Conservation (phyloP, 192 early-diverging fungal genomes). For the Coemansia asiatica region DNA sequence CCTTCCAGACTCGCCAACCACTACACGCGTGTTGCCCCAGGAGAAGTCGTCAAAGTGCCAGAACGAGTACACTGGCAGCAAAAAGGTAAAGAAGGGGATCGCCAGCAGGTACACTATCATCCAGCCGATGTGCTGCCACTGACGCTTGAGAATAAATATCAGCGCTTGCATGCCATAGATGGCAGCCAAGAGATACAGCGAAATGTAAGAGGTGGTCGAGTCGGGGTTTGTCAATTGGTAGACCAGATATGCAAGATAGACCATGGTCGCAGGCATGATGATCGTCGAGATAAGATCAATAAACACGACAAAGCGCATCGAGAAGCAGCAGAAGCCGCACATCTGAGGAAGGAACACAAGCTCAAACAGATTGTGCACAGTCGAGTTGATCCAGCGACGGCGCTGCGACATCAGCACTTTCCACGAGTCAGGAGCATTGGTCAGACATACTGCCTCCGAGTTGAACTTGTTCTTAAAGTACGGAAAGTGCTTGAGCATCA, state of each 20-base stretch:
- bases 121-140: slow-evolving; percentile 93
- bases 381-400: slow-evolving; percentile 99
- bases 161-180: slow-evolving; percentile 89
- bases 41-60: slow-evolving; percentile 99
- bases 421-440: slow-evolving; percentile 92
- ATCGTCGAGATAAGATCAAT: slow-evolving; percentile 91
- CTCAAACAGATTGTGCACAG: slow-evolving; percentile 96
- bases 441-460: slow-evolving; percentile 87
- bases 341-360: slow-evolving; percentile 88
- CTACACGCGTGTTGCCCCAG: slow-evolving; percentile 95
- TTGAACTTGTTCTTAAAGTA: slow-evolving; percentile 91
- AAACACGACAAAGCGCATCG: slow-evolving; percentile 95
- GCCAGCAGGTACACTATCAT: slow-evolving; percentile 95
- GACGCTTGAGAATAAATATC: slow-evolving; percentile 83
- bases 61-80: slow-evolving; percentile 89
- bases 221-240: slow-evolving; percentile 60
- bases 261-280: slow-evolving; percentile 87
- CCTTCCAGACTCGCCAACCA: slow-evolving; percentile 82
- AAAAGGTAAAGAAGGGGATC: slow-evolving; percentile 82
- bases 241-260: slow-evolving; percentile 86
- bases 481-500: slow-evolving; percentile 97
- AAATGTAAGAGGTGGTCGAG: slow-evolving; percentile 71
- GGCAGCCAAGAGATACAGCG: slow-evolving; percentile 78
- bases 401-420: slow-evolving; percentile 93
- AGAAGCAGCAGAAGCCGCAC: slow-evolving; percentile 98